These are phyloP conservation scores for Chalciporus sphaerocephalus DNA, from an alignment of 768 basidiomycete genomes.

Conservation along the genomic window DNA sequence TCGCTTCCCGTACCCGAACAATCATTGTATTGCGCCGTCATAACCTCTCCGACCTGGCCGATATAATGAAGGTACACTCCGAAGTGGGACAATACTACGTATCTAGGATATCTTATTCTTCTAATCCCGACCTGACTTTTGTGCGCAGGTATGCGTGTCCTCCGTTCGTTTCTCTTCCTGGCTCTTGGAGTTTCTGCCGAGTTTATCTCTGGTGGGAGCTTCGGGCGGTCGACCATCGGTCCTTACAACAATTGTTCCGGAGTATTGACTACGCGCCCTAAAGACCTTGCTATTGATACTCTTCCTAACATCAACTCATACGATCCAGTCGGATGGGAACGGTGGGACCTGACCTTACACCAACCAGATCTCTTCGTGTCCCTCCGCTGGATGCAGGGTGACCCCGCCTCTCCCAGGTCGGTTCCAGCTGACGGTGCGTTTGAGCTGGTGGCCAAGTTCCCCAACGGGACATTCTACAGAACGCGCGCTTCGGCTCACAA, in stretches of 20 bases:
- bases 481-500: constrained; percentile 4
- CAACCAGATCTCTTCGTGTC: constrained; percentile 11
- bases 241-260: constrained; percentile 18
- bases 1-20: no score
- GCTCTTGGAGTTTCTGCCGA: neutral
- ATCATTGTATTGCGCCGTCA: no score
- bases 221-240: constrained; percentile 5
- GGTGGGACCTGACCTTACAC: constrained; percentile 11
- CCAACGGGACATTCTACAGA: constrained; percentile 5
- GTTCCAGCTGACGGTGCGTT: constrained; percentile 5
- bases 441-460: constrained; percentile 9
- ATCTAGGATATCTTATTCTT: no score
- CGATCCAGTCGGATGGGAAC: constrained; percentile 3
- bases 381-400: constrained; percentile 13
- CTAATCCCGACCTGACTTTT: no score
- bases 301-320: constrained; percentile 11
- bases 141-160: neutral
- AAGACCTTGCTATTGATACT: constrained; percentile 9
- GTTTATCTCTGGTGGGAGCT: neutral
- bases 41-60: no score
- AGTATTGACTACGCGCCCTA: constrained; percentile 1
- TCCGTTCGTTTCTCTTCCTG: neutral
- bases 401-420: constrained; percentile 1
- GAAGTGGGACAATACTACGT: no score
- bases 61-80: no score